phyloP scores from a whole-genome alignment of 2,329 filamentous ascomycete genomes.

The Rutstroemia sydowiana region DNA sequence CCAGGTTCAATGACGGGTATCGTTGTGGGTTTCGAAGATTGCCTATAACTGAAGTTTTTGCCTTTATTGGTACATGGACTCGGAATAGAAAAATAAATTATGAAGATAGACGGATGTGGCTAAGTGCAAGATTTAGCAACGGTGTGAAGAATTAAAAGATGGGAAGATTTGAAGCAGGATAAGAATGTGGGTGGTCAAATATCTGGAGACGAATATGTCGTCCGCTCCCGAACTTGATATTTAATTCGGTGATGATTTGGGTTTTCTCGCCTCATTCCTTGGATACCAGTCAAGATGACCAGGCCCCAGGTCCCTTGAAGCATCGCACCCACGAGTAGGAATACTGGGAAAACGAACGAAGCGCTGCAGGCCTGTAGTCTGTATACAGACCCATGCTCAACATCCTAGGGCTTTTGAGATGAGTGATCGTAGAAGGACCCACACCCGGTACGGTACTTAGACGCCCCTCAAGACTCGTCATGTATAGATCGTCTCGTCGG shows the following conservation, averaged over 20 bases:
- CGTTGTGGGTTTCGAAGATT: constrained; percentile 6
- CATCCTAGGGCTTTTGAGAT: constrained; percentile 4
- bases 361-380: background rate
- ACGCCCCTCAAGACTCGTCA: background rate
- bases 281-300: no score
- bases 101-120: constrained; percentile 4
- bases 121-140: constrained; percentile 1
- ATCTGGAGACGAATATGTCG: constrained; percentile 10
- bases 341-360: no score
- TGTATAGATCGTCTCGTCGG: constrained; percentile 5
- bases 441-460: background rate
- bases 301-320: no score
- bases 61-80: background rate
- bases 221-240: constrained; percentile 8
- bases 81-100: background rate
- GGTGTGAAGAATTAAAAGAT: constrained; percentile 4
- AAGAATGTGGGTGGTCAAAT: constrained; percentile 3
- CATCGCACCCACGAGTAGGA: no score
- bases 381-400: constrained; percentile 2
- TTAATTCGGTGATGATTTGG: constrained; percentile 11
- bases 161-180: constrained; percentile 9
- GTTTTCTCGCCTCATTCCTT: constrained; percentile 7
- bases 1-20: background rate
- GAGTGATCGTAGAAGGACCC: constrained; percentile 1
- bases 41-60: background rate